Base-by-base conservation (phyloP, 2,329 filamentous ascomycete species). In the Penicillium sp. region DNA sequence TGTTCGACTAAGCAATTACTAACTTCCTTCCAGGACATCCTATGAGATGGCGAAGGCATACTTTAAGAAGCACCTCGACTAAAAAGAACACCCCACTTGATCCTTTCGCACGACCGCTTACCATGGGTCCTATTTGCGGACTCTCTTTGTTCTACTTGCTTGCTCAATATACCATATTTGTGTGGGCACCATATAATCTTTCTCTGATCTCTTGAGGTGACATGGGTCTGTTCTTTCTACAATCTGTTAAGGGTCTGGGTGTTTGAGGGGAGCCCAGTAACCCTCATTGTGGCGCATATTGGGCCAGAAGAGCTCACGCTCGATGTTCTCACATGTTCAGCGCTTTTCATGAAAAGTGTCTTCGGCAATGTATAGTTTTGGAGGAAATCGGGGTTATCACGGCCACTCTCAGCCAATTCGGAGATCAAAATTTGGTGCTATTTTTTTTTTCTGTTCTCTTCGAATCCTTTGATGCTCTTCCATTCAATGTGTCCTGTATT, bases 21-120 rank as follows among this genome's bases (percentile, higher is more conserved):
- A n/a, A 60, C 50, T 35, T 30, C 48, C 13, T 29, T n/a, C 18
- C 57, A 84, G 81, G 82, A 82, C 81, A 44, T 85, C 84, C 41
- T 87, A 87, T 64, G 84, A 87, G 70, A 84, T 87, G 78, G 84
- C 84, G 39, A 87, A 87, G 73, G 83, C 84, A 11, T 86, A 86
- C 70, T 86, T 87, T 73, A 84, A 85, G 65, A 60, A 71, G 52
- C 74, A 69, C 62, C 62, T 55, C 34, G 55, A 62, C 35, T 63
- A 66, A 67, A 35, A 63, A 49, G 32, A 35, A 47, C 11, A 16
- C 18, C 47, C 16, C 36, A 40, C 23, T 30, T 26, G 41, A 41
- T 34, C 39, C 39, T 26, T n/a, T 32, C 19, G 16, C 39, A 38
- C 18, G 38, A 47, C 39, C 32, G 16, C 53, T 51, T 40, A 47